Evolutionary conservation across 495 filamentous ascomycete genomes (phyloP).

Genomic region (Aspergillus hancockii): DNA sequence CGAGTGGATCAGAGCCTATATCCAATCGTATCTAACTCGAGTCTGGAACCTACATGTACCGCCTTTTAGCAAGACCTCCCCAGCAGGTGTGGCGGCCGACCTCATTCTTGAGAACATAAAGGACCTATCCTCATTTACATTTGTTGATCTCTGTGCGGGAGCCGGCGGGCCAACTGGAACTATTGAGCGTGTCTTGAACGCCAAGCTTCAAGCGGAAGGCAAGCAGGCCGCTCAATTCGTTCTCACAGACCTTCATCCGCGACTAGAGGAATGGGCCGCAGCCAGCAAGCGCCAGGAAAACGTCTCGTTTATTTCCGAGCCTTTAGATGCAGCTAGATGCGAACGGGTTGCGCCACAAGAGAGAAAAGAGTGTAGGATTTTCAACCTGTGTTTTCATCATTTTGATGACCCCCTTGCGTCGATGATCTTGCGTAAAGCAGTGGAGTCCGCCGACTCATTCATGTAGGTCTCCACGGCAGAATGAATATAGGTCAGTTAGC

Average conservation of each 20-base stretch:
- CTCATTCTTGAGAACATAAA: constrained; percentile 47
- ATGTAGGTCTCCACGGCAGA: constrained; percentile 38
- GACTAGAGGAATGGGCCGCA: constrained; percentile 60
- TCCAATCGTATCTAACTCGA: constrained; percentile 34
- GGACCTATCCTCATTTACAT: constrained; percentile 48
- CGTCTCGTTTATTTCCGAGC: constrained; percentile 54
- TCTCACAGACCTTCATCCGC: constrained; percentile 69
- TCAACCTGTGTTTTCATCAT: constrained; percentile 76
- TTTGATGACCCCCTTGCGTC: constrained; percentile 63
- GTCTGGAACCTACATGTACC: constrained; percentile 33
- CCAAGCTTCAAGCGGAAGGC: constrained; percentile 28
- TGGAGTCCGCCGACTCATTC: constrained; percentile 64
- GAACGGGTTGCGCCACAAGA: constrained; percentile 25
- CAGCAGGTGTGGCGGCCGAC: constrained; percentile 28
- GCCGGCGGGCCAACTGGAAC: constrained; percentile 66
- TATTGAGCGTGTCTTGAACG: constrained; percentile 61
- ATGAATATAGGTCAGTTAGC: not conserved
- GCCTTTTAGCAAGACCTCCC: constrained; percentile 22
- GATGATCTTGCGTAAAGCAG: constrained; percentile 59
- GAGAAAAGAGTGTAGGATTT: constrained; percentile 58
- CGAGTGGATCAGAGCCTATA: constrained; percentile 27
- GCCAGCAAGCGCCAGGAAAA: constrained; percentile 50
- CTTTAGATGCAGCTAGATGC: constrained; percentile 59
- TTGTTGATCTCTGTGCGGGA: constrained; percentile 76
- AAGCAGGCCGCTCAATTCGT: constrained; percentile 56